These are phyloP conservation scores for Euphorbia tirucalli DNA, from an alignment of 345 rosid genomes.

Conservation along the genomic window DNA sequence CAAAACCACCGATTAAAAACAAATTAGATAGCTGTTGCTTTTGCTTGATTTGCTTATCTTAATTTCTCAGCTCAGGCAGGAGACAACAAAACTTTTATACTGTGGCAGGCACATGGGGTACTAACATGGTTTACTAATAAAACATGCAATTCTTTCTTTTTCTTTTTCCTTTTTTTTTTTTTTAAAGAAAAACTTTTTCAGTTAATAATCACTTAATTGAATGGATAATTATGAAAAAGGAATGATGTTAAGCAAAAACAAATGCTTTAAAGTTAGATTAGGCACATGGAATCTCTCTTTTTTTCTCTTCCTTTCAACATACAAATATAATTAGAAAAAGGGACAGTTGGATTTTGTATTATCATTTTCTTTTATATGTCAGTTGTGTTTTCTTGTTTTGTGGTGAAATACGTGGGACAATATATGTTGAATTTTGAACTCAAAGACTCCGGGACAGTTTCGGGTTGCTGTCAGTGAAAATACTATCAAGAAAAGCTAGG, in stretches of 20 bases:
- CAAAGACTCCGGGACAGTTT: no score
- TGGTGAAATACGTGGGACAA: no score
- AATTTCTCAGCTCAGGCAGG: neutral
- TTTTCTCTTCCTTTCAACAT: no score
- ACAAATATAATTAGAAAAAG: no score
- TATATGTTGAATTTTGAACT: no score
- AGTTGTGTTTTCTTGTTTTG: neutral
- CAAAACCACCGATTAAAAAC: constrained; percentile 7
- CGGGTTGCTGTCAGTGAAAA: no score
- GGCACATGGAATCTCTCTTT: neutral
- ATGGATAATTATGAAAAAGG: neutral
- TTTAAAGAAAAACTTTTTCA: neutral
- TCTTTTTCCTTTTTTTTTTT: neutral
- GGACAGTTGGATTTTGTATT: no score
- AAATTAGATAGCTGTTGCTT: neutral
- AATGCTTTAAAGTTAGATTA: neutral
- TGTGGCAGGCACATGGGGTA: constrained; percentile 15
- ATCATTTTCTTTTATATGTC: no score
- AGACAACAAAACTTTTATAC: neutral
- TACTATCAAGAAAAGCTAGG: no score
- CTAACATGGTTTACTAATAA: neutral
- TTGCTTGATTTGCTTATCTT: neutral
- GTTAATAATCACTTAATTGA: neutral
- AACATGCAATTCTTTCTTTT: neutral
- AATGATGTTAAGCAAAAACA: neutral